Evolutionary conservation across 2,329 filamentous ascomycete genomes (phyloP).

Genomic region (Tolypocladium paradoxum): DNA sequence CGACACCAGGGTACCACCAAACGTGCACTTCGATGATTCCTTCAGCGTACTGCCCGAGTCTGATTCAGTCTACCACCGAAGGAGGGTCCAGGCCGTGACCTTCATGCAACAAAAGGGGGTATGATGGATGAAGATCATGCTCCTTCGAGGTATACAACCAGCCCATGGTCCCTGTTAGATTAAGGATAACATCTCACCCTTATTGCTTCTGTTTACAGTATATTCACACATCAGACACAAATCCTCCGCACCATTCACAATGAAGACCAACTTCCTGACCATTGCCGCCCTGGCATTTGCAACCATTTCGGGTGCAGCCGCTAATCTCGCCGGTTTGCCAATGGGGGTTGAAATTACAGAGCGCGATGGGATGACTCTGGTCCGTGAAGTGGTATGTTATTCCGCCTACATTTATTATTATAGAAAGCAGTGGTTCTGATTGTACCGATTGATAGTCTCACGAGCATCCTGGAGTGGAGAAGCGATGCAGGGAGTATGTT

Average conservation of each 20-base stretch:
- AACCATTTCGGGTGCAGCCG: background rate
- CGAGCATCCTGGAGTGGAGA: background rate
- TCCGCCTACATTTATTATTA: background rate
- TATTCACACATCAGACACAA: background rate
- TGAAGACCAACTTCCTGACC: background rate
- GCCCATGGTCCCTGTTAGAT: background rate
- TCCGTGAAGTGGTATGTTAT: background rate
- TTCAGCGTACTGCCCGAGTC: too few species aligned
- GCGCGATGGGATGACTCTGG: background rate
- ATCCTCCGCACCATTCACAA: background rate
- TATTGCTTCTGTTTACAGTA: background rate
- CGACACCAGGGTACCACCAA: constrained; percentile 10
- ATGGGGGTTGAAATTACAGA: background rate
- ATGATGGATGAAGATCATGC: background rate
- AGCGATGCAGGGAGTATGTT: background rate
- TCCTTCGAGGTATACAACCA: background rate
- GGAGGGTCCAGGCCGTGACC: too few species aligned
- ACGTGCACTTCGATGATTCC: constrained; percentile 15
- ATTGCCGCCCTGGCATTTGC: background rate
- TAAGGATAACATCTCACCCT: background rate
- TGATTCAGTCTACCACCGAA: too few species aligned
- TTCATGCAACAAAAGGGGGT: too few species aligned
- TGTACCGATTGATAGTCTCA: background rate
- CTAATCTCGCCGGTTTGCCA: background rate
- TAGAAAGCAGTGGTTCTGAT: background rate